Percentiles rank a stretch among this genome's conserved stretches.
Conservation (phyloP, 2,329 filamentous ascomycete genomes). For the Alternaria alternata region DNA sequence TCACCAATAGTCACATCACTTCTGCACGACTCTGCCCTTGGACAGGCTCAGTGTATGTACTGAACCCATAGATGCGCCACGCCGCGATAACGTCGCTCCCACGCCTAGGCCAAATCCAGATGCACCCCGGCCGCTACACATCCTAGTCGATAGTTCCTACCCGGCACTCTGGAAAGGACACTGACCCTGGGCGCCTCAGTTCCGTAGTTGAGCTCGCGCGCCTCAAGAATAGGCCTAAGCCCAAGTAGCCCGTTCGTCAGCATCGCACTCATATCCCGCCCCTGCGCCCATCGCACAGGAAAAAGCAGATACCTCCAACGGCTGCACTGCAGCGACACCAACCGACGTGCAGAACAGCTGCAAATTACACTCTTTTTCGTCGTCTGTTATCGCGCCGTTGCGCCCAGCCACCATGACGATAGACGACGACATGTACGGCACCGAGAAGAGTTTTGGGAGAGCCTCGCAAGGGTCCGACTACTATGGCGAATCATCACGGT, state of each 20-base stretch:
- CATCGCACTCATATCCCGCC: conserved; percentile 15
- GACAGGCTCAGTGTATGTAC: not conserved
- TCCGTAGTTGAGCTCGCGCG: conserved; percentile 15
- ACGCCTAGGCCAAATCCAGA: conserved; percentile 14
- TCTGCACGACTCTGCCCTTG: not conserved
- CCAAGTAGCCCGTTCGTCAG: conserved; percentile 18
- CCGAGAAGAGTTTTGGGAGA: conserved; percentile 51
- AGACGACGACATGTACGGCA: conserved; percentile 49
- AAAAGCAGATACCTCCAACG: conserved; percentile 12
- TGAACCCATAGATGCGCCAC: conserved; percentile 7
- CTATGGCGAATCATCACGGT: conserved; percentile 50
- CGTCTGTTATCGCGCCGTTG: conserved; percentile 10
- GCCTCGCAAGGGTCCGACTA: conserved; percentile 46
- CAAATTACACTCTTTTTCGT: conserved; percentile 15
- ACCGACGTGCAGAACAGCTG: conserved; percentile 32
- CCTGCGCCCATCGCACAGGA: conserved; percentile 6
- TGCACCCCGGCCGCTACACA: conserved; percentile 12
- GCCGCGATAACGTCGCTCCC: conserved; percentile 17
- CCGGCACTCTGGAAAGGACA: conserved; percentile 18
- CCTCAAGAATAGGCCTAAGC: conserved; percentile 22
- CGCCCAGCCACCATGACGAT: conserved; percentile 33
- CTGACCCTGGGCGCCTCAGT: conserved; percentile 18
- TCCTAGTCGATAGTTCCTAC: conserved; percentile 8
- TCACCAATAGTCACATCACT: not conserved
- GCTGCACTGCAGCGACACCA: conserved; percentile 25